Base-by-base conservation (phyloP, 768 basidiomycete genomes). In the button mushroom (Agaricus bisporus) region DNA sequence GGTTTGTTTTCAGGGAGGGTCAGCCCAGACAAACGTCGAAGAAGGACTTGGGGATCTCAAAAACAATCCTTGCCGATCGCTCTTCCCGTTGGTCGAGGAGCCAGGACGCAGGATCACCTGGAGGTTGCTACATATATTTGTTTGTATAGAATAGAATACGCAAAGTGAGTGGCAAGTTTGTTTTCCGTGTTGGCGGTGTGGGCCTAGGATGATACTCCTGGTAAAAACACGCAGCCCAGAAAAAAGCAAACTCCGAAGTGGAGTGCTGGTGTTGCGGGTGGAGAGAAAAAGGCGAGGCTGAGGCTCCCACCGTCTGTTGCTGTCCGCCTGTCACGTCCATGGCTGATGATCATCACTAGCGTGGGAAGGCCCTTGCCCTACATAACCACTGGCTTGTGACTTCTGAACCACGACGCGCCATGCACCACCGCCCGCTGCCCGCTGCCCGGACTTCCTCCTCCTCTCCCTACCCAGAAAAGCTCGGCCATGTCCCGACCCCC, bases 1-100 rank as follows among this genome's bases (percentile, higher is more conserved):
- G 32, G 32, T 32, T 32, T 32, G 32, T 32, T 11, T 11, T 32
- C 32, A 81, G 72, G 85, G 78, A 80, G 74, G 78, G 82, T 83
- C 70, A 79, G 88, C 85, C 88, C 88, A 91, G 88, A 91, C 88
- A 90, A 85, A 76, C 79, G 88, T 88, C 85, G 86, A 66, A 89
- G 86, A 91, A 49, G 47, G 67, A 73, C 65, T 62, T 61, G 63
- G 68, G 70, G 73, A 71, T 73, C 86, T 87, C 86, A 79, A 90
- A 91, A 91, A 91, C 89, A 90, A 79, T 91, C 87, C 84, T 79
- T 82, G 88, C 89, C 82, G 89, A 88, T 78, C 73, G 88, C 79
- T 83, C 74, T 79, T 91, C 89, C 89, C 89, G 65, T 68, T 79
- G 89, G 89, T 91, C 69, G 89, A 91, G 89, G 80, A 77, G 85